Evolutionary conservation across 192 early-diverging fungal species (phyloP).

Genomic region (Coemansia sp.): DNA sequence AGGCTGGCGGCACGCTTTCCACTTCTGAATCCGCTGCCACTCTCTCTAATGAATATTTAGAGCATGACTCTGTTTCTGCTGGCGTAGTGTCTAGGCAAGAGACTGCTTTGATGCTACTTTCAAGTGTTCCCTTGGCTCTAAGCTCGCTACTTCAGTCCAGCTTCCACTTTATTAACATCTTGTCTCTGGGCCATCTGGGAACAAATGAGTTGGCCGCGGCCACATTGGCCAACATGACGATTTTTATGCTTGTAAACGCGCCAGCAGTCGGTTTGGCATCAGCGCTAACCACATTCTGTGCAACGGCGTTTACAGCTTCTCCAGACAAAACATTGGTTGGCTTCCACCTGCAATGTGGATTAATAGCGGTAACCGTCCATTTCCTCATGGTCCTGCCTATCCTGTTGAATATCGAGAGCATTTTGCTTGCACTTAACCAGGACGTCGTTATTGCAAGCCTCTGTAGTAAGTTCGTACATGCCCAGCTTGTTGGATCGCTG

Average conservation of each 20-base stretch:
- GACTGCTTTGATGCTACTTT: neutral
- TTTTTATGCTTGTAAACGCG: conserved; percentile 67
- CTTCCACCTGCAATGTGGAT: conserved; percentile 75
- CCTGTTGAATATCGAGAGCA: conserved; percentile 69
- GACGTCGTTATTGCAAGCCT: conserved; percentile 68
- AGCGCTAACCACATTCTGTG: conserved; percentile 76
- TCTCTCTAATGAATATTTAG: conserved; percentile 24
- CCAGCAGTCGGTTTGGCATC: conserved; percentile 69
- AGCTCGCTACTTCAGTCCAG: conserved; percentile 69
- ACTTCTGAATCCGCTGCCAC: conserved; percentile 6
- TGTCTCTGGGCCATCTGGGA: conserved; percentile 67
- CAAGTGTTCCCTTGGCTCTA: conserved; percentile 11
- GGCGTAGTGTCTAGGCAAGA: conserved; percentile 18
- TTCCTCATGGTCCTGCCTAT: conserved; percentile 71
- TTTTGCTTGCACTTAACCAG: conserved; percentile 75
- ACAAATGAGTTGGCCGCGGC: conserved; percentile 69
- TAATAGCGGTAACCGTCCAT: conserved; percentile 73
- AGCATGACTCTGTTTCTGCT: conserved; percentile 20
- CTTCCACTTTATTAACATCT: conserved; percentile 63
- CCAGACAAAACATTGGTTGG: conserved; percentile 68
- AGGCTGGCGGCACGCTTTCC: neutral
- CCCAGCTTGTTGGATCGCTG: conserved; percentile 71
- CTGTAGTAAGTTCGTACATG: conserved; percentile 68
- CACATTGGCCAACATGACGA: conserved; percentile 73
- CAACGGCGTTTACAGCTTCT: conserved; percentile 71